Percentiles rank a stretch among this genome's conserved stretches.
These are phyloP conservation scores for Dunaliella primolecta DNA, from an alignment of 139 green algal genomes.

Conservation along the genomic window DNA sequence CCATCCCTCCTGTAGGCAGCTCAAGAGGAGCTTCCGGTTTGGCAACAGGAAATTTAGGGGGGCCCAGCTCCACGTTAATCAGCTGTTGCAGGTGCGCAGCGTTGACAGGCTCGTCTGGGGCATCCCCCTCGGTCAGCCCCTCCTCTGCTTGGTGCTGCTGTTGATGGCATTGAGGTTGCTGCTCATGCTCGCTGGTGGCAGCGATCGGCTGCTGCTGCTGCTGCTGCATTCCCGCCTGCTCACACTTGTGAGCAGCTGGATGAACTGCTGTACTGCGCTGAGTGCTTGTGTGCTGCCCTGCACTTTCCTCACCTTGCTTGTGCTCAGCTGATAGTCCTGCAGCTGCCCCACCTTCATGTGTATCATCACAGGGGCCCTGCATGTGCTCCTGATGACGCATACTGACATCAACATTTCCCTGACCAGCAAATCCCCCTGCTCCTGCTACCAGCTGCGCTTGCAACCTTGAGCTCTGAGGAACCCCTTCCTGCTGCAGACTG, in stretches of 20 bases:
- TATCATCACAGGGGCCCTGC: too few species aligned
- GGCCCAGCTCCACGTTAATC: constrained; percentile 29
- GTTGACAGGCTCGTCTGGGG: constrained; percentile 2
- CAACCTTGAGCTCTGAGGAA: too few species aligned
- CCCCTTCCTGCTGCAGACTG: too few species aligned
- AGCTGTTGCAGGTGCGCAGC: constrained; percentile 22
- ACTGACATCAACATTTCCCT: too few species aligned
- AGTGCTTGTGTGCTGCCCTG: neutral
- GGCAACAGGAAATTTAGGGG: constrained; percentile 27
- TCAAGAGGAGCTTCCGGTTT: neutral
- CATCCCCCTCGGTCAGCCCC: neutral
- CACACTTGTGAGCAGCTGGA: too few species aligned
- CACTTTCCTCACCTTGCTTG: neutral
- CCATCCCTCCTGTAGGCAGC: too few species aligned
- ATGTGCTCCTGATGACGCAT: neutral
- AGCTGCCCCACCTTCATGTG: neutral
- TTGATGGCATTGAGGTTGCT: neutral
- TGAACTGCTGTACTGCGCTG: neutral
- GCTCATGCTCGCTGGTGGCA: too few species aligned
- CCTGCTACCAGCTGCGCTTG: too few species aligned
- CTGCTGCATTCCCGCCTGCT: neutral
- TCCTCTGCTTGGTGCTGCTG: neutral
- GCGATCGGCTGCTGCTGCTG: too few species aligned
- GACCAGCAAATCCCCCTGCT: too few species aligned
- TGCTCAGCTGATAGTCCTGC: neutral